Conservation (phyloP, 2,329 filamentous ascomycete genomes). For the Drechslera avenae region DNA sequence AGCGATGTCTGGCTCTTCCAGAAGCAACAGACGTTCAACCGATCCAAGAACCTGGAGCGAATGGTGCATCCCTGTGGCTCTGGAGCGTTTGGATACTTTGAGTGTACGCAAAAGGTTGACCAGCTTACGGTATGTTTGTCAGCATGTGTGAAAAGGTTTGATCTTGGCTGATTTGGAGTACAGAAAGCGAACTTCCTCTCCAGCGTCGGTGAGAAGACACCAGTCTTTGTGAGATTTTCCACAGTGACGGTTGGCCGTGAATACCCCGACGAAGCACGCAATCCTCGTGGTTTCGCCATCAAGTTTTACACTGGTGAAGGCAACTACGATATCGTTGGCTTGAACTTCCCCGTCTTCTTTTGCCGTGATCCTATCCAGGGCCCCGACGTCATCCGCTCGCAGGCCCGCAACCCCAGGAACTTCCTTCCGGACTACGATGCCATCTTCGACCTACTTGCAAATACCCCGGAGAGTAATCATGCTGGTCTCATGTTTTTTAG, state of each 20-base stretch:
- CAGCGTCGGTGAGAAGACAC: slow-evolving; percentile 50
- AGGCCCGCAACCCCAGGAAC: slow-evolving; percentile 54
- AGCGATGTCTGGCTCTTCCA: slow-evolving; percentile 60
- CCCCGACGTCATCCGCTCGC: slow-evolving; percentile 56
- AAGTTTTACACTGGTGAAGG: slow-evolving; percentile 58
- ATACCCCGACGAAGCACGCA: slow-evolving; percentile 53
- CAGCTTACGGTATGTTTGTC: slow-evolving; percentile 34
- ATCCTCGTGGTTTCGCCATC: slow-evolving; percentile 57
- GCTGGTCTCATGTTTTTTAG: slow-evolving; percentile 58
- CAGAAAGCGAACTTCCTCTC: slow-evolving; percentile 51
- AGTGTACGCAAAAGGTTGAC: slow-evolving; percentile 50
- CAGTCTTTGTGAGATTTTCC: slow-evolving; percentile 53
- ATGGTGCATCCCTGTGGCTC: slow-evolving; percentile 52
- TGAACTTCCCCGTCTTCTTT: slow-evolving; percentile 59
- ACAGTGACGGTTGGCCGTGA: slow-evolving; percentile 53
- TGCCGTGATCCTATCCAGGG: slow-evolving; percentile 56
- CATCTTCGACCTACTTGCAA: slow-evolving; percentile 56
- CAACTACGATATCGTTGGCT: slow-evolving; percentile 56
- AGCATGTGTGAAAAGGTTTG: background rate
- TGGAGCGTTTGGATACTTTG: slow-evolving; percentile 56
- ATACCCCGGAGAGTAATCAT: slow-evolving; percentile 56
- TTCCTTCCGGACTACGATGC: slow-evolving; percentile 57
- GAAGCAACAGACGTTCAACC: slow-evolving; percentile 62
- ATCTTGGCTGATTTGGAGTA: too few relatives aligned
- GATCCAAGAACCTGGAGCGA: slow-evolving; percentile 57